These are phyloP conservation scores for Phytophthora cajani DNA, from an alignment of 352 stramenopile species.

Conservation along the genomic window DNA sequence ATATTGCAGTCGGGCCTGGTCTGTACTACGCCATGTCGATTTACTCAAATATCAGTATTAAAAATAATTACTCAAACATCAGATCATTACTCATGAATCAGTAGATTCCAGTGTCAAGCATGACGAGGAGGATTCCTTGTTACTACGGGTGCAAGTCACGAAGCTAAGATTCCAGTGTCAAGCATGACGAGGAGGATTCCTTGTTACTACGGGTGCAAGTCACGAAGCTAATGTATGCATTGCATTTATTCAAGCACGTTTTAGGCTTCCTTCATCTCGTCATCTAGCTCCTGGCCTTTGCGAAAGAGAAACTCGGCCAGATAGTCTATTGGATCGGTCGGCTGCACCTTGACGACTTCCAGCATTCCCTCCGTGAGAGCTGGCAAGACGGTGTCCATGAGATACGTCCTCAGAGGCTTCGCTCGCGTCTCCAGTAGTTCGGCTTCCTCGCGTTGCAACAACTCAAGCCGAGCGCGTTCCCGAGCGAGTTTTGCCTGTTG, in stretches of 20 bases:
- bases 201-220: too few relatives aligned
- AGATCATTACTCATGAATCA: too few relatives aligned
- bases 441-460: constrained; percentile 80
- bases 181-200: too few relatives aligned
- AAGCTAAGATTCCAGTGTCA: too few relatives aligned
- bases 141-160: too few relatives aligned
- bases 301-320: constrained; percentile 88
- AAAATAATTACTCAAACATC: too few relatives aligned
- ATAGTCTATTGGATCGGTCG: constrained; percentile 88
- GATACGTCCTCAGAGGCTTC: constrained; percentile 80
- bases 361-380: constrained; percentile 87
- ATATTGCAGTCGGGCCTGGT: too few relatives aligned
- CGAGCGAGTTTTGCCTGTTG: constrained; percentile 55
- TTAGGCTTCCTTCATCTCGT: constrained; percentile 35
- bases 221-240: not conserved
- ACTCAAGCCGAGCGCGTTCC: constrained; percentile 68
- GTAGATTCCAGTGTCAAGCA: too few relatives aligned
- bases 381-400: constrained; percentile 88
- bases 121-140: too few relatives aligned
- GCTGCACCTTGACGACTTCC: constrained; percentile 88
- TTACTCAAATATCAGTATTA: too few relatives aligned
- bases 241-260: not conserved
- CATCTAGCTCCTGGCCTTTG: constrained; percentile 72
- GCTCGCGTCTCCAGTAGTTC: constrained; percentile 82
- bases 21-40: too few relatives aligned